phyloP scores from a whole-genome alignment of 2,329 filamentous ascomycete species.

The Cladophialophora psammophila region DNA sequence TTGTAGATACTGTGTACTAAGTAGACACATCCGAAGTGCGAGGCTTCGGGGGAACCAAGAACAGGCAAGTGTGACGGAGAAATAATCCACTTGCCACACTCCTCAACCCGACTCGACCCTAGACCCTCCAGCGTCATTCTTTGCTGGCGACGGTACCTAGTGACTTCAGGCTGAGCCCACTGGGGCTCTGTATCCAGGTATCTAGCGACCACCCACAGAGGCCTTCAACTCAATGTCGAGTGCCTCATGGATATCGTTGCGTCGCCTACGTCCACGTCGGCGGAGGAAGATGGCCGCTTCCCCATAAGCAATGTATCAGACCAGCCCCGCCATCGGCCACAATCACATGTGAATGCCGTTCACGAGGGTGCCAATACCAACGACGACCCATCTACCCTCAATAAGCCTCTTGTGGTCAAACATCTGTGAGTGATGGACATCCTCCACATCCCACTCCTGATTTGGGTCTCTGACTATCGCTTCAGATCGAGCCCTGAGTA shows the following conservation, averaged over 20 bases:
- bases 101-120: neutral
- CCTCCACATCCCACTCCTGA: neutral
- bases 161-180: conserved; percentile 13
- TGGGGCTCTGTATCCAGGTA: conserved; percentile 6
- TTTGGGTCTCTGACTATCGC: conserved; percentile 14
- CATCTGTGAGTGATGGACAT: conserved; percentile 54
- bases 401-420: conserved; percentile 47
- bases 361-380: conserved; percentile 46
- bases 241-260: conserved; percentile 40
- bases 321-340: conserved; percentile 48
- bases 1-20: neutral
- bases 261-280: conserved; percentile 39
- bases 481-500: conserved; percentile 64
- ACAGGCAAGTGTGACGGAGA: conserved; percentile 28
- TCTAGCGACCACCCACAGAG: conserved; percentile 72
- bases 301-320: conserved; percentile 39
- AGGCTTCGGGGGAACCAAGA: neutral
- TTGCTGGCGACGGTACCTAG: conserved; percentile 5
- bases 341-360: conserved; percentile 57
- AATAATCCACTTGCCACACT: conserved; percentile 6
- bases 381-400: conserved; percentile 13
- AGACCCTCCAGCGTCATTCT: conserved; percentile 6
- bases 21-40: neutral
- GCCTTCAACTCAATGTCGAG: conserved; percentile 40
- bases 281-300: conserved; percentile 31